Evolutionary conservation across 1,139 yeast species (phyloP).

Genomic region (Candida frijolesensis): DNA sequence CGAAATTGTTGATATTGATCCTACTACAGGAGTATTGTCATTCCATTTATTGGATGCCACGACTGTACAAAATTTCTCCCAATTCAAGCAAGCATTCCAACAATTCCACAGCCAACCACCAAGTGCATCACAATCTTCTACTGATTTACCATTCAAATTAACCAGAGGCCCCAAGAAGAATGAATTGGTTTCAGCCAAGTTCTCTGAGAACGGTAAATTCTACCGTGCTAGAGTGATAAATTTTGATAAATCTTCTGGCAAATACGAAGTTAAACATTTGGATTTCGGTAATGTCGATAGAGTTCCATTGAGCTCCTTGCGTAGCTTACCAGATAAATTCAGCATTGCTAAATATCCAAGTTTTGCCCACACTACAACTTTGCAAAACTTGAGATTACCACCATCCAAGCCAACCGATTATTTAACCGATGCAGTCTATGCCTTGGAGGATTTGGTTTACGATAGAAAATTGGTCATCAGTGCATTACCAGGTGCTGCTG

Average conservation of each 20-base stretch:
- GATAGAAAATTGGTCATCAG: constrained; percentile 64
- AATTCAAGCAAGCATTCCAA: constrained; percentile 50
- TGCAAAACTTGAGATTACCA: constrained; percentile 63
- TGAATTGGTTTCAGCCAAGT: constrained; percentile 62
- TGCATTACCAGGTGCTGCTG: constrained; percentile 45
- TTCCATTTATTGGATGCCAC: constrained; percentile 50
- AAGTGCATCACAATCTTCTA: constrained; percentile 37
- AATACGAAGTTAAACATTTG: constrained; percentile 57
- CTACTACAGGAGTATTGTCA: constrained; percentile 47
- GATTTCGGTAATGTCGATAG: constrained; percentile 66
- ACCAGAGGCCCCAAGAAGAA: constrained; percentile 52
- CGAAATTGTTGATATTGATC: constrained; percentile 56
- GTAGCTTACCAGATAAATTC: constrained; percentile 59
- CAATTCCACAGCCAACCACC: constrained; percentile 45
- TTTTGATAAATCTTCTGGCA: constrained; percentile 49
- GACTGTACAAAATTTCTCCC: constrained; percentile 34
- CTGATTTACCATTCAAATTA: constrained; percentile 51
- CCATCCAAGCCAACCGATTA: constrained; percentile 62
- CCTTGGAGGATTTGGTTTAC: constrained; percentile 54
- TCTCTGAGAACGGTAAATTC: constrained; percentile 54
- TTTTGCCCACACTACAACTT: constrained; percentile 59
- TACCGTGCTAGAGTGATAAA: constrained; percentile 62
- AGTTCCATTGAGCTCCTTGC: constrained; percentile 48
- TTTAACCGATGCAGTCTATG: constrained; percentile 58
- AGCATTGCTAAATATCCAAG: constrained; percentile 44